Base-by-base conservation (phyloP, 805 yeast species). In the Candida maris region DNA sequence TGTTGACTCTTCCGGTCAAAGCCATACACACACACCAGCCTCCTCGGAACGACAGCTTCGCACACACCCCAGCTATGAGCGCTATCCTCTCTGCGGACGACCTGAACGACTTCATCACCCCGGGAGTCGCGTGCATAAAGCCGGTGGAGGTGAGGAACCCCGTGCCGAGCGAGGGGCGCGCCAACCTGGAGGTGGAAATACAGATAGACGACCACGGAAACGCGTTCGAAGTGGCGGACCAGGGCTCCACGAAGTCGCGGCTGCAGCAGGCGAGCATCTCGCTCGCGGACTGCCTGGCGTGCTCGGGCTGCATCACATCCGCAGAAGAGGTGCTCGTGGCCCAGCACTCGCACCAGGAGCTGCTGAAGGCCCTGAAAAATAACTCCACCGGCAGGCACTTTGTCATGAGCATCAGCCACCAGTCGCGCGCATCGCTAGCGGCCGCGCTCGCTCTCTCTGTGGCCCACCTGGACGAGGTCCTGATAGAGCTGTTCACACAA, bases 281-380 rank as follows among this genome's bases (percentile, higher is more conserved):
- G 2, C 64, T 93, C 34, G 81, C 88, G 14, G 98, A 93, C 65
- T 93, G 98, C 61, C 67, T 93, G 36, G 98, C 98, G 0, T 93
- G 98, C 56, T 79, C 94, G 6, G 98, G 98, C 1, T 93, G 98
- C 59, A 87, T 93, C 37, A 93, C 98, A 0, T 85, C 96, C 4
- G 94, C 96, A n/a, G 98, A 93, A 56, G 96, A 91, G 44, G 87
- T 93, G 5, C 65, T 93, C 30, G 83, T 93, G 27, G 86, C 95
- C 2, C 81, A 86, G 46, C 98, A 93, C 57, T 85, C 95, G 25
- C 94, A 89, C 50, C 76, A 75, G 16, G 89, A 89, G 49, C 70
- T 93, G 31, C 47, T 88, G 17, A 73, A 74, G 31, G 82, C 79
- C 18, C 54, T 85, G 45, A 62, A 66, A 19, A 48, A 44, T 20